These are phyloP conservation scores for Ilex asprella DNA, from an alignment of 257 asterid genomes.

Conservation along the genomic window DNA sequence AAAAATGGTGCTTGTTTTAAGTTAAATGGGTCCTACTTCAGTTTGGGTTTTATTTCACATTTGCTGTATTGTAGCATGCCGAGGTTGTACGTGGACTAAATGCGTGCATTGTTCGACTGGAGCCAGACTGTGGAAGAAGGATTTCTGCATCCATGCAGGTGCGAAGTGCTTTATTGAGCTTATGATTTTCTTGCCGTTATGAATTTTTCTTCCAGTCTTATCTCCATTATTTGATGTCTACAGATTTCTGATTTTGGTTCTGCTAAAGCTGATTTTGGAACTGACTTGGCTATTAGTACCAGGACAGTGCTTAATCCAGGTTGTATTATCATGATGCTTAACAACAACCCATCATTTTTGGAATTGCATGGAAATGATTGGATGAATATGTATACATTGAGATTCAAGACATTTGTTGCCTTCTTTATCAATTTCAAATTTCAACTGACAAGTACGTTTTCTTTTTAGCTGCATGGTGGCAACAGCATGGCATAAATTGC, in stretches of 20 bases:
- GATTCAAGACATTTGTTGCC: neutral
- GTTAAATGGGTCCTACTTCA: slow-evolving; percentile 3
- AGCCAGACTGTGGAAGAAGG: slow-evolving; percentile 69
- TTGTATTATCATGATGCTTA: slow-evolving; percentile 22
- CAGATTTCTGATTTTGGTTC: slow-evolving; percentile 85
- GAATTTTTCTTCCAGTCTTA: too few species aligned
- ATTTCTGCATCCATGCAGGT: slow-evolving; percentile 97
- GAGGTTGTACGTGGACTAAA: slow-evolving; percentile 86
- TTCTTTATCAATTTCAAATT: slow-evolving; percentile 3
- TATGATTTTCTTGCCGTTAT: neutral
- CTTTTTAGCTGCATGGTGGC: slow-evolving; percentile 95
- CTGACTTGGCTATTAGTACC: slow-evolving; percentile 87
- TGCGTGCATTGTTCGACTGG: slow-evolving; percentile 79
- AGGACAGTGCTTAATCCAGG: slow-evolving; percentile 94
- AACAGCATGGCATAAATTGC: slow-evolving; percentile 87
- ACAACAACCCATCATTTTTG: slow-evolving; percentile 3
- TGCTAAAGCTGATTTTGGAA: slow-evolving; percentile 94
- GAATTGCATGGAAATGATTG: neutral
- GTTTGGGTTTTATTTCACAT: slow-evolving; percentile 14
- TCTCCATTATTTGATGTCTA: slow-evolving; percentile 9
- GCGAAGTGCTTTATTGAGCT: neutral
- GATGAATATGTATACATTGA: neutral
- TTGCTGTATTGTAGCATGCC: slow-evolving; percentile 57
- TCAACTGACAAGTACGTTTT: slow-evolving; percentile 23
- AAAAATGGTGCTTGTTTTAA: slow-evolving; percentile 15